These are phyloP conservation scores for Coprinopsis strossmayeri DNA, from an alignment of 768 basidiomycete species.

Conservation along the genomic window DNA sequence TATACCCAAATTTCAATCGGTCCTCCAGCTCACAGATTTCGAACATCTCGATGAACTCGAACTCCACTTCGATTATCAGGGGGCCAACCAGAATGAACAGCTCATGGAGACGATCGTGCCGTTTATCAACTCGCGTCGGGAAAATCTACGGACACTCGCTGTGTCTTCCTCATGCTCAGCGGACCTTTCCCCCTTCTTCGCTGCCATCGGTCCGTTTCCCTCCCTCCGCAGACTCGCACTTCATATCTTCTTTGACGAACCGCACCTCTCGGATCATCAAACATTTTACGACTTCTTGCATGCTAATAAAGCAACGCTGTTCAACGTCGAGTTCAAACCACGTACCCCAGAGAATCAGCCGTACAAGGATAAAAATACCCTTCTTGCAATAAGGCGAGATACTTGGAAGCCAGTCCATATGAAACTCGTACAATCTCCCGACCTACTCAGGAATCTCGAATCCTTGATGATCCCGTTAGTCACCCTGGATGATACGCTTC, in stretches of 20 bases:
- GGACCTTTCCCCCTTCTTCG: conserved; percentile 28
- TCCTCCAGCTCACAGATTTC: conserved; percentile 23
- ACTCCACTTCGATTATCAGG: conserved; percentile 27
- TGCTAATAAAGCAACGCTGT: conserved; percentile 15
- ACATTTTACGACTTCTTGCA: conserved; percentile 17
- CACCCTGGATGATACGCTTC: not conserved
- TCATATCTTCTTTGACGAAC: conserved; percentile 17
- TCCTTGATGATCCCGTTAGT: not conserved
- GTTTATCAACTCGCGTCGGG: conserved; percentile 23
- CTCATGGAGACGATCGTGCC: conserved; percentile 18
- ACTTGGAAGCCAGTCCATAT: conserved; percentile 2
- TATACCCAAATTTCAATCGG: conserved; percentile 24
- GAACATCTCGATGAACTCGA: conserved; percentile 26
- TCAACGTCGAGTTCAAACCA: conserved; percentile 18
- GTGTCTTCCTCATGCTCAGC: conserved; percentile 25
- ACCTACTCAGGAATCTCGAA: not conserved
- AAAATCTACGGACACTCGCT: conserved; percentile 22
- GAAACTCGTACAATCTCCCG: not conserved
- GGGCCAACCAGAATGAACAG: conserved; percentile 4
- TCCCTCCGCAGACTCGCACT: conserved; percentile 19
- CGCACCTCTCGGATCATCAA: conserved; percentile 19
- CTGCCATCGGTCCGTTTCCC: conserved; percentile 20
- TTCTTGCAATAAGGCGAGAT: not conserved
- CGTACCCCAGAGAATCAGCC: not conserved
- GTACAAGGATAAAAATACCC: not conserved